Percentiles rank a stretch among this genome's conserved stretches.
phyloP scores from a whole-genome alignment of 2,329 filamentous ascomycete genomes.

The Fusarium oligoseptatum region DNA sequence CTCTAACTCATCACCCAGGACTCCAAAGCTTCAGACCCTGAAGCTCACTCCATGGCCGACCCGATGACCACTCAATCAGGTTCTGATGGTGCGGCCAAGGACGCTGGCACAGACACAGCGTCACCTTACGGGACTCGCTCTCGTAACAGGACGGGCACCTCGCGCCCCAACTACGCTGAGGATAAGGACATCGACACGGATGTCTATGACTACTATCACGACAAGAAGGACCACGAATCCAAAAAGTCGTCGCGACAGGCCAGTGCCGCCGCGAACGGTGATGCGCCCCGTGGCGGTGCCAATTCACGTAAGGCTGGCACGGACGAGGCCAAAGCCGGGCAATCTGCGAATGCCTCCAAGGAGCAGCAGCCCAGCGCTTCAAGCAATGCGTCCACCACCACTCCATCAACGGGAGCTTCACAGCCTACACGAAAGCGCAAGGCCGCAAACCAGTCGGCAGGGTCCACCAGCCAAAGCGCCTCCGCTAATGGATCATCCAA shows the following conservation, averaged over 20 bases:
- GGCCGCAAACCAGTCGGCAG: conserved; percentile 63
- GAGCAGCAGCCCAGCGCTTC: conserved; percentile 48
- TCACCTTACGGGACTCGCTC: conserved; percentile 93
- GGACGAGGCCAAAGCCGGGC: conserved; percentile 56
- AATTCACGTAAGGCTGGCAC: conserved; percentile 58
- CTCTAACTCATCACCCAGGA: conserved; percentile 50
- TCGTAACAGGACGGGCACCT: conserved; percentile 83
- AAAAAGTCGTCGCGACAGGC: conserved; percentile 69
- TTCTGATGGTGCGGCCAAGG: conserved; percentile 63
- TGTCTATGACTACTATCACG: conserved; percentile 75
- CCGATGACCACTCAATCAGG: conserved; percentile 63
- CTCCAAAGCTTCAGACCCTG: conserved; percentile 51
- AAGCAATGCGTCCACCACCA: conserved; percentile 53
- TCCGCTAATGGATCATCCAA: conserved; percentile 42
- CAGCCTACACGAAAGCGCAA: conserved; percentile 86
- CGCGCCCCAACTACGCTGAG: conserved; percentile 95
- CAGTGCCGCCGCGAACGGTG: conserved; percentile 55
- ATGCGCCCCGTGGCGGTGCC: conserved; percentile 50
- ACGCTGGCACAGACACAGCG: conserved; percentile 64
- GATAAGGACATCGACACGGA: conserved; percentile 92
- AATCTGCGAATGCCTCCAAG: conserved; percentile 54
- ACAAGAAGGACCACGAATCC: conserved; percentile 67
- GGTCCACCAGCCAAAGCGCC: conserved; percentile 39
- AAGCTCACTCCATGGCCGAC: conserved; percentile 51
- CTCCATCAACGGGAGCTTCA: conserved; percentile 63